Evolutionary conservation across 495 filamentous ascomycete genomes (phyloP), one percentile per base, ranked within the genome.

Genomic region (Penicillium macrosclerotiorum): DNA sequence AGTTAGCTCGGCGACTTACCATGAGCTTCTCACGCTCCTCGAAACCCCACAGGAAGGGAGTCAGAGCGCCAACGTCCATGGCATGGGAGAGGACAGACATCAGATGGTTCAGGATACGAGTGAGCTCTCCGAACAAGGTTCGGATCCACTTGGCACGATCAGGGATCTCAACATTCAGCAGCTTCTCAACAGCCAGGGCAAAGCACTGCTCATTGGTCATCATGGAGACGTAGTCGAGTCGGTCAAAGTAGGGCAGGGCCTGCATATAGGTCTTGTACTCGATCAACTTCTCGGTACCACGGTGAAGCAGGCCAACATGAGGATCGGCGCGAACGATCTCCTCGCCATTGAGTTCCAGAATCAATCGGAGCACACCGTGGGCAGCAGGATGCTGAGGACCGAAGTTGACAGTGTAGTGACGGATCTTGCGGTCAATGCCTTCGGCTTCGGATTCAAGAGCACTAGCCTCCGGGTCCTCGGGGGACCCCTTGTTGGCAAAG

Each of bases 131-230:
- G 65, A 99, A 99, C 73, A 99, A 11, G 19, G 92, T 96, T 36
- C 94, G 82, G 63, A 99, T 99, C 76, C 80, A 99, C 71, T 99
- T 99, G 45, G 94, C 94, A 49, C 94, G 78, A 36, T 90, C 86
- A 20, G 94, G 94, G 55, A 99, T 88, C 62, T 99, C 94, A 55
- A 99, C 78, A 72, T 99, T 99, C 59, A 99, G 71, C 38, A 99
- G 78, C 81, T 97, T 99, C 78, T 99, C 94, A 41, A 96, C 91
- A 26, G 88, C 94, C 42, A 99, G 75, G 9, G 89, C 81, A 67
- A 85, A 99, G 59, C 92, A 96, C 72, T 99, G 94, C 77, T 99
- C 94, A 69, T 96, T 96, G 51, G 93, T 97, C 93, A 97, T 98
- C 94, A 99, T 99, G 65, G 90, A 95, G 45, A 96, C 92, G 68